Conservation (phyloP, 495 filamentous ascomycete species). For the Amniculicola lignicola region DNA sequence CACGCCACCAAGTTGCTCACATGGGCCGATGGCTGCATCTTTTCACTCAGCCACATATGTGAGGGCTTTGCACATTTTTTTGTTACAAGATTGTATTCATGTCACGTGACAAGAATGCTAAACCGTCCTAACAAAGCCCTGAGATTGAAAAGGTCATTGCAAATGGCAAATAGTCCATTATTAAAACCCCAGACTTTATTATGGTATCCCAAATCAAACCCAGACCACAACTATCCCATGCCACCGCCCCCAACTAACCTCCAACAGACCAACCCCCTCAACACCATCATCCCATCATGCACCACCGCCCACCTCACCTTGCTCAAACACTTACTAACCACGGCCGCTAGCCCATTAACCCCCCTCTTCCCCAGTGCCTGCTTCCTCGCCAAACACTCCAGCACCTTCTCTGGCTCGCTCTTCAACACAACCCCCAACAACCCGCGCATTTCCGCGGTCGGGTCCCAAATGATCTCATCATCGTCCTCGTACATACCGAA, state of each 20-base stretch:
- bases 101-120: no score
- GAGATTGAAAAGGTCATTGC: no score
- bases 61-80: no score
- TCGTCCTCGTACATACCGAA: slow-evolving; percentile 34
- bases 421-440: slow-evolving; percentile 40
- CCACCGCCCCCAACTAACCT: slow-evolving; percentile 23
- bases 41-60: no score
- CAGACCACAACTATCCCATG: neutral
- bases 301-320: slow-evolving; percentile 57
- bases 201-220: no score
- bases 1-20: no score
- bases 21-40: no score
- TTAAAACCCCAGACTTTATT: no score
- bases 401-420: slow-evolving; percentile 30
- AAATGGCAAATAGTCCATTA: no score
- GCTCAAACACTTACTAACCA: slow-evolving; percentile 53
- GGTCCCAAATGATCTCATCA: slow-evolving; percentile 46
- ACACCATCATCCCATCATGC: slow-evolving; percentile 55
- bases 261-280: slow-evolving; percentile 42
- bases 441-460: slow-evolving; percentile 43
- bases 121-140: no score
- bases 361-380: slow-evolving; percentile 34
- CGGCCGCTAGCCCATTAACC: slow-evolving; percentile 43
- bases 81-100: no score
- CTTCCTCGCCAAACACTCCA: slow-evolving; percentile 4